These are phyloP conservation scores for Linnemannia zychae DNA, from an alignment of 192 early-diverging fungal genomes.

Conservation along the genomic window DNA sequence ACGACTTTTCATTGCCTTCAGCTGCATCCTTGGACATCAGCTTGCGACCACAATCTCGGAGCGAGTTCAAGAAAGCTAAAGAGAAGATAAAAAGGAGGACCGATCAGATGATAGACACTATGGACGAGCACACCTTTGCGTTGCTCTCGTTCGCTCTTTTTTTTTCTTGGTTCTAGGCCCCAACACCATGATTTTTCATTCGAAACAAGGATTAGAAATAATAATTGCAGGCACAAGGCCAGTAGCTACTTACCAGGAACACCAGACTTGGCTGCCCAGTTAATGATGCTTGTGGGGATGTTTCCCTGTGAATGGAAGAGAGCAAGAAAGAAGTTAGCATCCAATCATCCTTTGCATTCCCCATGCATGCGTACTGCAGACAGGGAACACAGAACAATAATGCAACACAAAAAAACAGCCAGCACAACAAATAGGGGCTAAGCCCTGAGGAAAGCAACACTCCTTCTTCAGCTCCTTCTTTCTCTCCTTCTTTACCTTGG, in stretches of 20 bases:
- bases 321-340: neutral
- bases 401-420: neutral
- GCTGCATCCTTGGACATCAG: slow-evolving; percentile 20
- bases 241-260: slow-evolving; percentile 47
- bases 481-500: slow-evolving; percentile 42
- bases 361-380: neutral
- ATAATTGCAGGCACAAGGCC: neutral
- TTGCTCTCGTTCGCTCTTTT: neutral
- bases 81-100: neutral
- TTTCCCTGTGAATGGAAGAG: slow-evolving; percentile 26
- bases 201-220: neutral
- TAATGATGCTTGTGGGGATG: slow-evolving; percentile 55
- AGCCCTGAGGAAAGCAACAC: neutral
- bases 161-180: neutral
- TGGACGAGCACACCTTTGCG: neutral
- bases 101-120: neutral
- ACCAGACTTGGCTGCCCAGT: slow-evolving; percentile 58
- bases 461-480: slow-evolving; percentile 27
- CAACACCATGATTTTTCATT: neutral
- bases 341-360: neutral
- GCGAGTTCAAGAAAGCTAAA: slow-evolving; percentile 17
- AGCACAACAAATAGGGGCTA: neutral
- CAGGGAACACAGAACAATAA: neutral
- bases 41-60: slow-evolving; percentile 6
- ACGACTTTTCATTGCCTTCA: neutral